Conservation (phyloP, 2,329 filamentous ascomycete species). For the Apiospora sp. region DNA sequence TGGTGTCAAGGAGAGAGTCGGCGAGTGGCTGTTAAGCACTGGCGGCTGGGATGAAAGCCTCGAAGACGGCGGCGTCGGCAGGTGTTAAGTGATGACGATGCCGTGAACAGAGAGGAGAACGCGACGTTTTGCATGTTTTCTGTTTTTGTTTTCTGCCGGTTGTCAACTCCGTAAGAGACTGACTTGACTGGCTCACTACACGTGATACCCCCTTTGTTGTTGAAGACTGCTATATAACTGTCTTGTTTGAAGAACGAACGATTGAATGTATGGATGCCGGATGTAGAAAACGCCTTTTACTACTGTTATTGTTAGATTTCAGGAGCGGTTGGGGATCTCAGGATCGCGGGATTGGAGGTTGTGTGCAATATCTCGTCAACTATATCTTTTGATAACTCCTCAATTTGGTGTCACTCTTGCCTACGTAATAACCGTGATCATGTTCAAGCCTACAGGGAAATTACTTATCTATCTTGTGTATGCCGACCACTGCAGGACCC, state of each 20-base stretch:
- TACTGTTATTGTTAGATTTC: background rate
- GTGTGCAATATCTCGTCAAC: background rate
- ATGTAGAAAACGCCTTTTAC: background rate
- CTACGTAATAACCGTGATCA: background rate
- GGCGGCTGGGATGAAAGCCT: conserved; percentile 90
- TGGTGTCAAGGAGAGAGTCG: conserved; percentile 76
- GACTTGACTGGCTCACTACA: conserved; percentile 8
- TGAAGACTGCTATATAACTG: background rate
- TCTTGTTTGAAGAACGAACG: background rate
- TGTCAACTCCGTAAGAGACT: background rate
- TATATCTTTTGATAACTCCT: background rate
- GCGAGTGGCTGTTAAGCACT: conserved; percentile 74
- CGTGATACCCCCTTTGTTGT: conserved; percentile 3
- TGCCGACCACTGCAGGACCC: background rate
- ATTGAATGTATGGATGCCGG: background rate
- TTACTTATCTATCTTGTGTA: background rate
- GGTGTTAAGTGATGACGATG: conserved; percentile 43
- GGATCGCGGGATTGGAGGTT: background rate
- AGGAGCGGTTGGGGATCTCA: background rate
- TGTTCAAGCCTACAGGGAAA: background rate
- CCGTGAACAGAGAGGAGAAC: background rate
- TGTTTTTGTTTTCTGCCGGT: conserved; percentile 17
- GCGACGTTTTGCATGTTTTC: conserved; percentile 3
- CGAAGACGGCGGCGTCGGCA: conserved; percentile 63
- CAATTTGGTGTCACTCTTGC: background rate